Percentiles rank a stretch among this genome's conserved stretches.
These are phyloP conservation scores for Mortierella sp. DNA, from an alignment of 371 early-diverging fungal genomes.

Conservation along the genomic window DNA sequence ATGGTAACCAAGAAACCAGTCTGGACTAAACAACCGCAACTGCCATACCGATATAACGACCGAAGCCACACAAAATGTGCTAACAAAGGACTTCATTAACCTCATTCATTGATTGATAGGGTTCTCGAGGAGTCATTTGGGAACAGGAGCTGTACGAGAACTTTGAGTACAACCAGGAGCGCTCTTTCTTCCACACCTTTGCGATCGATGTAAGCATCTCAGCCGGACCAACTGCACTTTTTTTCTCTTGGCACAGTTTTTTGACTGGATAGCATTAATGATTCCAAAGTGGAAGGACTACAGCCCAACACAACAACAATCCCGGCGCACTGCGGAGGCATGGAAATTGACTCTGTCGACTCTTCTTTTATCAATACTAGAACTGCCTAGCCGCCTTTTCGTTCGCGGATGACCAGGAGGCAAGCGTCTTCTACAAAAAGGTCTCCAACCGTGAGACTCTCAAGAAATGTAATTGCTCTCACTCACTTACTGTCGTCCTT, in stretches of 20 bases:
- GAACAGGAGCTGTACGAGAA: slow-evolving; percentile 84
- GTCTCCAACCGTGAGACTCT: slow-evolving; percentile 66
- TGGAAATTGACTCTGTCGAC: slow-evolving; percentile 2
- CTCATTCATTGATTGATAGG: slow-evolving; percentile 34
- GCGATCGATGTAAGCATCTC: slow-evolving; percentile 76
- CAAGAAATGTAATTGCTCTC: slow-evolving; percentile 53
- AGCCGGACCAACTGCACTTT: neutral
- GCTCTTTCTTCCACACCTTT: slow-evolving; percentile 89
- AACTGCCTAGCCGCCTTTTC: slow-evolving; percentile 84
- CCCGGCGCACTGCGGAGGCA: neutral
- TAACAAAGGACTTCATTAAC: neutral
- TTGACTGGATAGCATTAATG: slow-evolving; percentile 1
- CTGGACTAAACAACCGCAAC: neutral
- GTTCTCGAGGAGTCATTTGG: slow-evolving; percentile 78
- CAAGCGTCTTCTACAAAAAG: slow-evolving; percentile 80
- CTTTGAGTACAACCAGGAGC: slow-evolving; percentile 80
- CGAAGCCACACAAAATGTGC: neutral
- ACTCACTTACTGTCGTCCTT: neutral
- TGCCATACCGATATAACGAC: neutral
- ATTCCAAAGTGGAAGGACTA: neutral
- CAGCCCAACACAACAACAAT: neutral
- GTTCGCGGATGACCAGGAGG: slow-evolving; percentile 91
- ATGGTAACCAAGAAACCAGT: slow-evolving; percentile 59
- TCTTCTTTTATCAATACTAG: slow-evolving; percentile 53
- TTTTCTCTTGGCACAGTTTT: slow-evolving; percentile 17